Evolutionary conservation across 306 rosid species (phyloP).

Genomic region (Quercus dentata): DNA sequence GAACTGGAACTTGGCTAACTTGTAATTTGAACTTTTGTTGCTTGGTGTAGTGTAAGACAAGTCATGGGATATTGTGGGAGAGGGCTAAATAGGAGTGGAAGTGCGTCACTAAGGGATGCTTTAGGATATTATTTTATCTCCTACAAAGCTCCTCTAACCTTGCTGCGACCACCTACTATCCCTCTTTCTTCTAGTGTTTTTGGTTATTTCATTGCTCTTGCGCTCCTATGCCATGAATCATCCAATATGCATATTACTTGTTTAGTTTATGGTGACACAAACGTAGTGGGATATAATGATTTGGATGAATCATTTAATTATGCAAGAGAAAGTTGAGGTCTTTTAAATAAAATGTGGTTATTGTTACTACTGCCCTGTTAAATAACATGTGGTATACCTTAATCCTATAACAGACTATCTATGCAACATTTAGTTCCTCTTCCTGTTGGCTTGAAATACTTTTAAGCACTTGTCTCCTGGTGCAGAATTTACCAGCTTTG

Average conservation of each 20-base stretch:
- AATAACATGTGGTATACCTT: neutral
- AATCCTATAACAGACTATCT: neutral
- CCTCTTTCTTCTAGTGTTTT: neutral
- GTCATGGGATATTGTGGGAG: neutral
- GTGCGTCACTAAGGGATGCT: neutral
- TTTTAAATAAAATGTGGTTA: neutral
- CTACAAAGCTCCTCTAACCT: too few species aligned
- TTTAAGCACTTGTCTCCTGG: conserved; percentile 12
- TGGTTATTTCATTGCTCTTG: neutral
- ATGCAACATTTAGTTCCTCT: conserved; percentile 2
- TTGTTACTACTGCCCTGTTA: neutral
- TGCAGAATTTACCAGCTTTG: conserved; percentile 55
- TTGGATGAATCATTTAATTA: neutral
- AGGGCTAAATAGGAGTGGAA: neutral
- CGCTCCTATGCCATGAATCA: neutral
- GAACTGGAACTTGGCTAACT: neutral
- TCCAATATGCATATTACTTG: neutral
- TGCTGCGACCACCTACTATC: too few species aligned
- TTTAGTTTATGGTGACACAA: neutral
- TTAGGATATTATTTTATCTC: neutral
- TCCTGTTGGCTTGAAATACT: conserved; percentile 8
- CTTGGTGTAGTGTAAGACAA: neutral
- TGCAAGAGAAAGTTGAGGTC: too few species aligned
- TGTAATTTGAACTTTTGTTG: neutral
- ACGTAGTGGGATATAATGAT: neutral